Percentiles rank a stretch among this genome's conserved stretches.
Conservation (phyloP, 305 asterid species). For the Solanum chacoense region DNA sequence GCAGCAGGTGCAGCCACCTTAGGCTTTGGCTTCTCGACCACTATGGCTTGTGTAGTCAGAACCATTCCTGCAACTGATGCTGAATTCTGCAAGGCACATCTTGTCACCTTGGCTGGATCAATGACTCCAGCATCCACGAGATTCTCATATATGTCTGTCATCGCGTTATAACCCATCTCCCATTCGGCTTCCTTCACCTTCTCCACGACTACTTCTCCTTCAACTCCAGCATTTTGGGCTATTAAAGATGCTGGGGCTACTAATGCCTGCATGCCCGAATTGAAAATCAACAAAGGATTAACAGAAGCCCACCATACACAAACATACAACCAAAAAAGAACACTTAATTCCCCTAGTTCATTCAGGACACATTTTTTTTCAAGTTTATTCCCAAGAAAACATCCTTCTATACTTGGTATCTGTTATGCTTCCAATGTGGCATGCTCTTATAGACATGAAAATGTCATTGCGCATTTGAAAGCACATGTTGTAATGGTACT, state of each 20-base stretch:
- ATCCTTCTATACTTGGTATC: background rate
- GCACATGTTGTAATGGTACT: background rate
- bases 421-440: no score
- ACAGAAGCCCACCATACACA: background rate
- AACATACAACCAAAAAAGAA: background rate
- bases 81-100: slow-evolving; percentile 95
- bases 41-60: slow-evolving; percentile 94
- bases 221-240: slow-evolving; percentile 88
- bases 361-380: background rate
- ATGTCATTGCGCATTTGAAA: background rate
- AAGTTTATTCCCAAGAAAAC: background rate
- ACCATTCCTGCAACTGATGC: slow-evolving; percentile 99
- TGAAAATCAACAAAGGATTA: background rate
- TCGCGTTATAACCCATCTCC: slow-evolving; percentile 93
- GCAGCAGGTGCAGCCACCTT: slow-evolving; percentile 20
- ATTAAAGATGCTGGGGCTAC: slow-evolving; percentile 80
- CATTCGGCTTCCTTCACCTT: slow-evolving; percentile 61
- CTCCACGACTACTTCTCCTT: slow-evolving; percentile 97
- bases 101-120: slow-evolving; percentile 91
- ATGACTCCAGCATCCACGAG: slow-evolving; percentile 78
- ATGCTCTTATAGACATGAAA: background rate
- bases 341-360: background rate
- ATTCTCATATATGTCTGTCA: slow-evolving; percentile 71
- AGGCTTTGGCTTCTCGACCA: slow-evolving; percentile 66
- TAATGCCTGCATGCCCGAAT: slow-evolving; percentile 45